Conservation (phyloP, 225 moss, liverwort and hornwort genomes). For the Bryum argenteum region DNA sequence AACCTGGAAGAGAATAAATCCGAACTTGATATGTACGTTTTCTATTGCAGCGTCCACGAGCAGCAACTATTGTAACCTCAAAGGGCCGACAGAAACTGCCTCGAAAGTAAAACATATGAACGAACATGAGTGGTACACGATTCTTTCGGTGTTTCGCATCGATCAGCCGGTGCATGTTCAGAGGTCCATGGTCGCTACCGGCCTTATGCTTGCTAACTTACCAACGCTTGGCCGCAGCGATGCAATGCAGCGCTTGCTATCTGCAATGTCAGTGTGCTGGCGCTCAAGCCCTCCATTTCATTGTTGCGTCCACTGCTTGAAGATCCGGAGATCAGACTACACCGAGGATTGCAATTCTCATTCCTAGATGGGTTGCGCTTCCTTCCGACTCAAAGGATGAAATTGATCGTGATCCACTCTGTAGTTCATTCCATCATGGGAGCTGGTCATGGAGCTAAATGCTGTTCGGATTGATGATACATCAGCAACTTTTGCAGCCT, state of each 20-base stretch:
- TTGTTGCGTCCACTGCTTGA: not conserved
- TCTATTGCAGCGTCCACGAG: too few species aligned
- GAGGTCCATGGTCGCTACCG: not conserved
- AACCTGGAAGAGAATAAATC: too few species aligned
- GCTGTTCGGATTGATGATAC: too few species aligned
- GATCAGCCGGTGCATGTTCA: slow-evolving; percentile 24
- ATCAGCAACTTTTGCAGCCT: too few species aligned
- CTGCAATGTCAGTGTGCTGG: slow-evolving; percentile 33
- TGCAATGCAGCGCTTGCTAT: slow-evolving; percentile 40
- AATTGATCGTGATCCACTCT: not conserved
- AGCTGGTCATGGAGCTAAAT: slow-evolving; percentile 31
- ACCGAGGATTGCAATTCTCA: not conserved
- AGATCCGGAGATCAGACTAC: not conserved
- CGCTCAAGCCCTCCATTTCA: slow-evolving; percentile 22
- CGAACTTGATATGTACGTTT: too few species aligned
- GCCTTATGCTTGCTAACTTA: slow-evolving; percentile 30
- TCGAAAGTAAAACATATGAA: too few species aligned
- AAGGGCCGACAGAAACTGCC: too few species aligned
- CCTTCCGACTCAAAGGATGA: not conserved
- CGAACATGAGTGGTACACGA: not conserved
- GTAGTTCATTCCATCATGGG: not conserved
- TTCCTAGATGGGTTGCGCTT: not conserved
- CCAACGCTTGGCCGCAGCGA: slow-evolving; percentile 10
- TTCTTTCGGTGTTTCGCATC: slow-evolving; percentile 13
- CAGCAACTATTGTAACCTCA: too few species aligned